A percentile compares a stretch with the other conserved stretches of the same genome.
Evolutionary conservation across 805 yeast species (phyloP).

Genomic region (Henningerozyma blattae): DNA sequence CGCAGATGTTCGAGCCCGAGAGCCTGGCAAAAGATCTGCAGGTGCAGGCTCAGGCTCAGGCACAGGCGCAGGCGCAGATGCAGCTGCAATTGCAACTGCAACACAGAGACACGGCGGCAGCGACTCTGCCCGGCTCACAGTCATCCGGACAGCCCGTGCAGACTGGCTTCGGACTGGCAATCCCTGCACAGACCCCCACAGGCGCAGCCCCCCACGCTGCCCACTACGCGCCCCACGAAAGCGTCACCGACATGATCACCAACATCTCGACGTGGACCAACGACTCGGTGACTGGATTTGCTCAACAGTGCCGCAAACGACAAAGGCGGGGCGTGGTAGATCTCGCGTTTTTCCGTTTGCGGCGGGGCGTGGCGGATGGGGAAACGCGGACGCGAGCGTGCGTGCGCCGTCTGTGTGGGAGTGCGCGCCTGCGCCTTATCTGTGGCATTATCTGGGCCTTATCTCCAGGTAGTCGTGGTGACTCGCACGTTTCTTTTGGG

Average conservation of each 20-base stretch:
- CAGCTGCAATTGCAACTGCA: no score
- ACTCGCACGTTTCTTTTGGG: not conserved
- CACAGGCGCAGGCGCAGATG: no score
- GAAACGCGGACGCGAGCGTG: not conserved
- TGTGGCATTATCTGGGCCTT: not conserved
- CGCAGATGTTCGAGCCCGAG: no score
- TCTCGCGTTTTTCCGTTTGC: not conserved
- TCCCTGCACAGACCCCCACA: not conserved
- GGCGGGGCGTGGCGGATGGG: not conserved
- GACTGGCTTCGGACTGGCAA: not conserved
- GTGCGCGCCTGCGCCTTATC: not conserved
- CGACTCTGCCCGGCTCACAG: not conserved
- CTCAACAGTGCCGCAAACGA: conserved; percentile 3
- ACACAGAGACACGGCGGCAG: not conserved
- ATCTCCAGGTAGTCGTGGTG: not conserved
- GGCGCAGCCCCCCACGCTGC: not conserved
- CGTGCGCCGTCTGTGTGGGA: not conserved
- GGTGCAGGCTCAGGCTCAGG: no score
- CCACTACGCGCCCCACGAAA: not conserved
- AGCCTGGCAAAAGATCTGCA: no score
- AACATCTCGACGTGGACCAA: conserved; percentile 49
- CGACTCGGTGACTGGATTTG: conserved; percentile 16
- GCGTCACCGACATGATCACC: conserved; percentile 38
- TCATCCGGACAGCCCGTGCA: not conserved
- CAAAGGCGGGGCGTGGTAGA: not conserved